Evolutionary conservation across 139 green algal genomes (phyloP), one percentile per base, ranked within the genome.

Genomic region (Micractinium conductrix): DNA sequence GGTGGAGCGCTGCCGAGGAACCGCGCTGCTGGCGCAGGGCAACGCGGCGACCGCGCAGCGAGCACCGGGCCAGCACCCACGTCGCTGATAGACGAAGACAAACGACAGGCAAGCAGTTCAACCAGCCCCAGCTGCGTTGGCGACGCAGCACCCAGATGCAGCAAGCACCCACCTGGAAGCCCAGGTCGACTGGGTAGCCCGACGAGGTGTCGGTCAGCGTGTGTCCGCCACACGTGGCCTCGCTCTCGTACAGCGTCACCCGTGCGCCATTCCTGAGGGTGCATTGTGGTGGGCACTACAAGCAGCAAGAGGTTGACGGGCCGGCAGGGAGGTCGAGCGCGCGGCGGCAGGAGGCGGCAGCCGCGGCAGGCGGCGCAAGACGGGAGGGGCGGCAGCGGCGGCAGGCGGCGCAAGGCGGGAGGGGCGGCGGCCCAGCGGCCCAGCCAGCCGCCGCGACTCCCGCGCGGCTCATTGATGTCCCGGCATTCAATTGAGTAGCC

Each of bases 211-310:
- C 92, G 4, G 97, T 99, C 33, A 97, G 87, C 1, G 97, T 98
- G 87, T 99, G 97, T 2, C 97, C 97, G 40, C 97, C 97, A 43
- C 92, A 93, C 53, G 40, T 81, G 19, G 78, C 48, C 74, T 98
- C 95, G 40, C 84, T 92, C 85, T 99, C 97, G 75, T 94, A 98
- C 37, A 99, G 86, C 17, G 93, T 97, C 19, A 99, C 97, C 0
- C 88, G 5, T 0, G 84, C 83, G 22, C 94, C 95, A 70, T 86
- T 92, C 74, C 95, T 96, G 90, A 40, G 43, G 24, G 60, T 72
- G n/a, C n/a, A 35, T 33, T 26, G 19, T 2, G 44, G 42, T 28
- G 74, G 4, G 2, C 1, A 1, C 8, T 38, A 24, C 72, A 79
- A 43, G 62, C n/a, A n/a, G n/a, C n/a, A n/a, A n/a, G n/a, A n/a